A percentile compares a stretch with the other conserved stretches of the same genome.
Conservation (phyloP, 495 filamentous ascomycete genomes). For the Penicillium steckii region DNA sequence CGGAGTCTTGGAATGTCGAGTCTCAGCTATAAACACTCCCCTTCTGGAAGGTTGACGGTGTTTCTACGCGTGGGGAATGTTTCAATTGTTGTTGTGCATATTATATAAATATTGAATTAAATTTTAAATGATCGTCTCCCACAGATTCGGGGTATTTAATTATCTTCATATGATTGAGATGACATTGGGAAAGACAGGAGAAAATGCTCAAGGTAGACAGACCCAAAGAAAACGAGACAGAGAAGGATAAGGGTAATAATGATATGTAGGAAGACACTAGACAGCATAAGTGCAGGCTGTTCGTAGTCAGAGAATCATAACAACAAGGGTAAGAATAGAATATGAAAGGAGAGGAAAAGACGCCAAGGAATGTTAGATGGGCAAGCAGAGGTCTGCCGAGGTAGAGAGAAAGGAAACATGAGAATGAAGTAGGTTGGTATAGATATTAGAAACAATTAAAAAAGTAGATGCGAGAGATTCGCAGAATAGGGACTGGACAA, state of each 20-base stretch:
- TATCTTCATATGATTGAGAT: too few species aligned
- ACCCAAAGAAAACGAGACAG: background rate
- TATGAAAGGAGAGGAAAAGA: background rate
- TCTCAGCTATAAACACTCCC: conserved; percentile 9
- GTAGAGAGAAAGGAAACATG: background rate
- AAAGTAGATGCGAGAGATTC: background rate
- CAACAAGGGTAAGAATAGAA: background rate
- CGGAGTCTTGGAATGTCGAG: conserved; percentile 22
- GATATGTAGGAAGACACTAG: background rate
- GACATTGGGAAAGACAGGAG: background rate
- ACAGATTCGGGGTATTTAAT: background rate
- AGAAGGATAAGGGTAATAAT: background rate
- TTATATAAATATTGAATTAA: background rate
- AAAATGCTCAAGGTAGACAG: background rate
- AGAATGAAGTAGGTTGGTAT: background rate
- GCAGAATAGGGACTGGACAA: background rate
- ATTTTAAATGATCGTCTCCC: background rate
- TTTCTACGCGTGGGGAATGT: background rate
- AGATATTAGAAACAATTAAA: background rate
- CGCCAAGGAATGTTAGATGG: background rate
- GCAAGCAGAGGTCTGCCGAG: background rate
- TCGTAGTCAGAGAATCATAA: background rate
- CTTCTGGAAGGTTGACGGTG: background rate
- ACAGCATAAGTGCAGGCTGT: background rate
- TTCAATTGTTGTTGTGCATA: background rate